A percentile compares a stretch with the other conserved stretches of the same genome.
Conservation (phyloP, 2,329 filamentous ascomycete species). For the Knoxdaviesia capensis region DNA sequence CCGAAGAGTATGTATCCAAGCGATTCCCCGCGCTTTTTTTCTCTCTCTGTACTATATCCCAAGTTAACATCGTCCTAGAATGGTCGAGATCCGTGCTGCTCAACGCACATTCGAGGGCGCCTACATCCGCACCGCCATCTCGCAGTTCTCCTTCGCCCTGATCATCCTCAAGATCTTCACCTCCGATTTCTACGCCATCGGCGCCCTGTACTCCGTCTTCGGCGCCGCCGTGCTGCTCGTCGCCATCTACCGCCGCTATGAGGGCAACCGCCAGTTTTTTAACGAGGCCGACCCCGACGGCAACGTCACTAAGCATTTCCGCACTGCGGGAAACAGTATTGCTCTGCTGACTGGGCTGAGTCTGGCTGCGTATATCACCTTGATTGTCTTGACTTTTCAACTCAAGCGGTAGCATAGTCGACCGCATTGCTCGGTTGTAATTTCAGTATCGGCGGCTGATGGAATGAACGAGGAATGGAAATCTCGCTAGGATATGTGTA, state of each 20-base stretch:
- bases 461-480: not conserved
- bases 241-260: slow-evolving; percentile 66
- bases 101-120: slow-evolving; percentile 95
- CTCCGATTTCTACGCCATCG: slow-evolving; percentile 86
- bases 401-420: not conserved
- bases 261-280: slow-evolving; percentile 92
- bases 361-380: slow-evolving; percentile 32
- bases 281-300: slow-evolving; percentile 17
- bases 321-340: slow-evolving; percentile 44
- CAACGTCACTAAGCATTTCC: slow-evolving; percentile 28
- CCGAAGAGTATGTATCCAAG: slow-evolving; percentile 38
- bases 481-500: not conserved
- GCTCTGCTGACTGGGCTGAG: slow-evolving; percentile 35
- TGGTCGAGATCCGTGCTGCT: slow-evolving; percentile 85
- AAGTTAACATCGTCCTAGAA: slow-evolving; percentile 17
- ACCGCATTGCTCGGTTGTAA: not conserved
- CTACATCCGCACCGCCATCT: slow-evolving; percentile 84
- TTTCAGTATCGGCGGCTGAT: too few relatives aligned
- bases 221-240: slow-evolving; percentile 69
- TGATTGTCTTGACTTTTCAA: slow-evolving; percentile 34
- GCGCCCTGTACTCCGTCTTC: slow-evolving; percentile 87
- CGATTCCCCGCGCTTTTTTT: not conserved
- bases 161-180: slow-evolving; percentile 96
- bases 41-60: not conserved
- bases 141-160: slow-evolving; percentile 86